Conservation (phyloP, 1,139 yeast genomes). For the Taphrina deformans region DNA sequence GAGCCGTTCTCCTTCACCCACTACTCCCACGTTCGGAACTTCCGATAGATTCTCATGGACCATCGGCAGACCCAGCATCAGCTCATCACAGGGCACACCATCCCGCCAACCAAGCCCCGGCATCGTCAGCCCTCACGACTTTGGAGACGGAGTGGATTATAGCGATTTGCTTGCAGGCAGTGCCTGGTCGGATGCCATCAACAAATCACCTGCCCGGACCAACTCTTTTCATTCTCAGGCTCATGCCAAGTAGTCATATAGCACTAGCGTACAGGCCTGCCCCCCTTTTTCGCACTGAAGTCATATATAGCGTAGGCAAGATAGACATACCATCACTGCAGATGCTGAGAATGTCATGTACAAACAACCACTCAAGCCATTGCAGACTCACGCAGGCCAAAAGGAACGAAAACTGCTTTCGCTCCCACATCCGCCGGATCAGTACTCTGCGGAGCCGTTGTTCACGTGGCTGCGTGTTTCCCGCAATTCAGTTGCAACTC, state of each 20-base stretch:
- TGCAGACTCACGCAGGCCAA: too few species aligned
- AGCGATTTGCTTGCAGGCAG: slow-evolving; percentile 13
- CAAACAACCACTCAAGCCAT: too few species aligned
- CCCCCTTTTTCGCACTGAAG: background rate
- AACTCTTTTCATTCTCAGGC: background rate
- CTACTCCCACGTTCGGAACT: background rate
- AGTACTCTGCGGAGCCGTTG: background rate
- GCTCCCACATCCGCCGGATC: too few species aligned
- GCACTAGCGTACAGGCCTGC: background rate
- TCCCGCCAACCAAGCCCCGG: background rate
- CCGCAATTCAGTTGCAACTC: background rate
- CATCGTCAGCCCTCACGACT: background rate
- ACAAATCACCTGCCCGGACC: background rate
- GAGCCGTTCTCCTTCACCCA: slow-evolving; percentile 4
- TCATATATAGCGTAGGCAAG: background rate
- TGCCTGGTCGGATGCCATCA: slow-evolving; percentile 13
- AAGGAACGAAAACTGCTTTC: too few species aligned
- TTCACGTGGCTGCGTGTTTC: background rate
- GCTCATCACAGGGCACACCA: background rate
- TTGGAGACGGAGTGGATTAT: background rate
- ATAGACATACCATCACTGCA: background rate
- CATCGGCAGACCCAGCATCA: background rate
- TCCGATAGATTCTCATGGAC: slow-evolving; percentile 3
- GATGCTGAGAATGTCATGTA: background rate
- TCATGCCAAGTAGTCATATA: background rate